These are phyloP conservation scores for Gossypium stocksii DNA, from an alignment of 345 rosid species.

Conservation along the genomic window DNA sequence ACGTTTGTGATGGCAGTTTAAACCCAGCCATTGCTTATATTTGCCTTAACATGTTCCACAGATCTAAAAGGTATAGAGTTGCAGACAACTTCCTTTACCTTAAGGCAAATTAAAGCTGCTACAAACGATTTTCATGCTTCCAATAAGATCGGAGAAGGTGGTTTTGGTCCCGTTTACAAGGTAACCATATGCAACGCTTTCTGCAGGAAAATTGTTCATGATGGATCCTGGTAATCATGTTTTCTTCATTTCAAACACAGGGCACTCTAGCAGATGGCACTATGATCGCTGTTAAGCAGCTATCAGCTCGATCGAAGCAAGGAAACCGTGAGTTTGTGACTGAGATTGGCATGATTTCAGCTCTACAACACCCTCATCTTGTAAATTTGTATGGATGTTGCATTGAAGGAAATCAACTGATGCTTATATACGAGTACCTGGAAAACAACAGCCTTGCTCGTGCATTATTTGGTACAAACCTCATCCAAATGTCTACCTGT, in stretches of 20 bases:
- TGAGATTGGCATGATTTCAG: conserved; percentile 8
- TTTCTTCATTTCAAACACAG: conserved; percentile 3
- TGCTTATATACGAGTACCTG: conserved; percentile 8
- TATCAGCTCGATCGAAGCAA: conserved; percentile 6
- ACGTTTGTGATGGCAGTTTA: too few relatives aligned
- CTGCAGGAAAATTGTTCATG: not conserved
- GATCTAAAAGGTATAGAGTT: conserved; percentile 12
- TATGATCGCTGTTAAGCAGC: not conserved
- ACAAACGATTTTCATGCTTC: conserved; percentile 26
- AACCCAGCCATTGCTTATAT: too few relatives aligned
- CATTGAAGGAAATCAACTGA: conserved; percentile 8
- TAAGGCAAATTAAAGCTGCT: conserved; percentile 33
- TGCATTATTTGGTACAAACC: conserved; percentile 26
- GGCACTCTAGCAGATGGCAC: not conserved
- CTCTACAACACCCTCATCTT: not conserved
- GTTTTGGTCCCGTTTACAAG: conserved; percentile 39
- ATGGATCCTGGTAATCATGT: not conserved
- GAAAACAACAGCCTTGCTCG: conserved; percentile 13
- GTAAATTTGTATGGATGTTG: conserved; percentile 2
- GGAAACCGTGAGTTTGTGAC: conserved; percentile 4
- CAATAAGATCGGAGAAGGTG: conserved; percentile 43
- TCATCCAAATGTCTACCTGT: not conserved
- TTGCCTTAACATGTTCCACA: not conserved
- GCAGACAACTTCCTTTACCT: conserved; percentile 15
- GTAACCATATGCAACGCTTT: conserved; percentile 10